Conservation (phyloP, 2,329 filamentous ascomycete species). For the Aspergillus fumigatiaffinis region DNA sequence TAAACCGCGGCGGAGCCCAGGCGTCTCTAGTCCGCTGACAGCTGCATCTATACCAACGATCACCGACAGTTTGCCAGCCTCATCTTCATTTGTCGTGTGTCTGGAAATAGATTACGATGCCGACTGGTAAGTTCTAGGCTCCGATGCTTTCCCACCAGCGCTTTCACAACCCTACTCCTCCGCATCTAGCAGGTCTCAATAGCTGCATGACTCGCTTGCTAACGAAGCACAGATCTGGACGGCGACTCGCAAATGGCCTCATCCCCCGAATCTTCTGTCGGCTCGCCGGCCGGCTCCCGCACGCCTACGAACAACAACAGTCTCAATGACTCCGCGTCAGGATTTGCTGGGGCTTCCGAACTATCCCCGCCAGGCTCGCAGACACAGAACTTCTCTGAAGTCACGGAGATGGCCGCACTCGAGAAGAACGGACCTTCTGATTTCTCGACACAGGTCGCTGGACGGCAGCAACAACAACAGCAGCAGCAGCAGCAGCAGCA, state of each 20-base stretch:
- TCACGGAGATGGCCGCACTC: background rate
- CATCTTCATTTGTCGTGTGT: background rate
- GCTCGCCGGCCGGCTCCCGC: conserved; percentile 34
- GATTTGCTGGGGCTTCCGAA: conserved; percentile 36
- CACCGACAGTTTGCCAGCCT: background rate
- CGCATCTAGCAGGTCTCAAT: background rate
- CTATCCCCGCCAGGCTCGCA: conserved; percentile 56
- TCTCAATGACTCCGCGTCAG: conserved; percentile 18
- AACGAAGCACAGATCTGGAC: conserved; percentile 42
- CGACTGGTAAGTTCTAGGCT: background rate
- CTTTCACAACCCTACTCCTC: background rate
- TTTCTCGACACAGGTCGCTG: background rate
- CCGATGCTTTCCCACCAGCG: background rate
- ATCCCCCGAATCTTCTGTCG: conserved; percentile 42
- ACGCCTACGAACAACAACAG: conserved; percentile 36
- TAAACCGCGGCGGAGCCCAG: background rate
- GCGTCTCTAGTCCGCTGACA: background rate
- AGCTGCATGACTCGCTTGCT: background rate
- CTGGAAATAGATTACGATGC: background rate
- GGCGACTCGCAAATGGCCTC: conserved; percentile 57
- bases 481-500: conserved; percentile 23
- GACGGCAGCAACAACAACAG: conserved; percentile 3
- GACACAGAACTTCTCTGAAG: conserved; percentile 9
- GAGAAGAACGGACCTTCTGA: background rate
- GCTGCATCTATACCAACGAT: background rate